Evolutionary conservation across 805 yeast species (phyloP).

Genomic region (Cyberlindnera veronae): DNA sequence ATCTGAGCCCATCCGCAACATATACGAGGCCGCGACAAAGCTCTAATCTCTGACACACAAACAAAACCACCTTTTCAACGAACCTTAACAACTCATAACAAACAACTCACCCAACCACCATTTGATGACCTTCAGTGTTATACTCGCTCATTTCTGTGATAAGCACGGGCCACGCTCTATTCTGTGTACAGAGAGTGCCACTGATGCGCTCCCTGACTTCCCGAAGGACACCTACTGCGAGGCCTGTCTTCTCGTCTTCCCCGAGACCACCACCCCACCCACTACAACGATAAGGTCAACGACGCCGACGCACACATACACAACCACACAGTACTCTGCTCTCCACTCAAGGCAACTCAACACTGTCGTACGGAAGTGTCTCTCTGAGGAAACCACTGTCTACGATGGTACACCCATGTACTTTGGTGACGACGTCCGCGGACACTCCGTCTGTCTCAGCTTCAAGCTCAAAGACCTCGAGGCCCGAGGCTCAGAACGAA

Average conservation of each 20-base stretch:
- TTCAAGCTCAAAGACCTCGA: constrained; percentile 61
- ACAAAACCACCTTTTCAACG: neutral
- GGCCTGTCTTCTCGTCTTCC: constrained; percentile 56
- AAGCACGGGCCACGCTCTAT: constrained; percentile 70
- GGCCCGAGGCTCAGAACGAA: constrained; percentile 73
- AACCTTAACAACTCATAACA: too few species aligned
- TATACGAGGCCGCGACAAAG: too few species aligned
- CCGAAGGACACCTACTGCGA: constrained; percentile 50
- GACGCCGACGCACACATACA: constrained; percentile 27
- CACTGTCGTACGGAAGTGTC: constrained; percentile 57
- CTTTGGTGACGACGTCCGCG: constrained; percentile 59
- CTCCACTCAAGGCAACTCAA: constrained; percentile 50
- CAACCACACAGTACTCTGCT: constrained; percentile 62
- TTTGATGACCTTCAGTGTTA: constrained; percentile 37
- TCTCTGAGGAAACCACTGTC: constrained; percentile 62
- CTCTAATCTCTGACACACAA: too few species aligned
- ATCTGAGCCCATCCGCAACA: too few species aligned
- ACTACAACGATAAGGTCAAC: constrained; percentile 34
- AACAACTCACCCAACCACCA: neutral
- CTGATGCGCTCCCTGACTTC: constrained; percentile 34
- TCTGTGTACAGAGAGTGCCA: constrained; percentile 52
- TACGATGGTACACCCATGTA: constrained; percentile 60
- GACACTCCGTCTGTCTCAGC: constrained; percentile 55
- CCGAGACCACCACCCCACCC: constrained; percentile 34
- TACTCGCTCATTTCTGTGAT: constrained; percentile 75